These are phyloP conservation scores for Saccharomycopsis fermentans DNA, from an alignment of 805 yeast species.

Conservation along the genomic window DNA sequence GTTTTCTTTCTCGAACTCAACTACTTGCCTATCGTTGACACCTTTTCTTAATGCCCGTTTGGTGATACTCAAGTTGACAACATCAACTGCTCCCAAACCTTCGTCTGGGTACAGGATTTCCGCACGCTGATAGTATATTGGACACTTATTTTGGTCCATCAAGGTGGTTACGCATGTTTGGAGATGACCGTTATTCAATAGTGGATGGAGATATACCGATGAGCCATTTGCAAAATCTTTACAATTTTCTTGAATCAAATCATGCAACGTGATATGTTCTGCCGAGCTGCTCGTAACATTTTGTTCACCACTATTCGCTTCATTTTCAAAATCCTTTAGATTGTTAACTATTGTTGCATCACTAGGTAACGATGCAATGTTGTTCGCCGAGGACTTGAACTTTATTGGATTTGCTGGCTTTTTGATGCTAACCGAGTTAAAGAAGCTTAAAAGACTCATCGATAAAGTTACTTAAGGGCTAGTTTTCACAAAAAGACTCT, in stretches of 20 bases:
- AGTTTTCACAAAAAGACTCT: too few species aligned
- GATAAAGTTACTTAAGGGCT: too few species aligned
- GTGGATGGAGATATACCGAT: slow-evolving; percentile 44
- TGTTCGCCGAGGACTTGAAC: neutral
- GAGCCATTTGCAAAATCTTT: slow-evolving; percentile 38
- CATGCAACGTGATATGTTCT: slow-evolving; percentile 12
- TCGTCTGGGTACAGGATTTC: slow-evolving; percentile 45
- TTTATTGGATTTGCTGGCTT: neutral
- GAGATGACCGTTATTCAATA: slow-evolving; percentile 52
- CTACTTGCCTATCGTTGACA: slow-evolving; percentile 23
- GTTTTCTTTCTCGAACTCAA: neutral
- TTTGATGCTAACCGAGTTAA: neutral
- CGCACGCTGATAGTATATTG: slow-evolving; percentile 54
- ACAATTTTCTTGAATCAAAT: slow-evolving; percentile 27
- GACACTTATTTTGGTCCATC: slow-evolving; percentile 27
- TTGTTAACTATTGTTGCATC: neutral
- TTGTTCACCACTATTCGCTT: neutral
- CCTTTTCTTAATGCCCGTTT: slow-evolving; percentile 27
- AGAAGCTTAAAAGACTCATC: neutral
- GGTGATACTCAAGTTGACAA: slow-evolving; percentile 32
- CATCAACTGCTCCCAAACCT: slow-evolving; percentile 63
- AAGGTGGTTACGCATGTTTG: slow-evolving; percentile 57
- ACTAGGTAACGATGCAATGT: neutral
- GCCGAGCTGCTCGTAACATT: neutral
- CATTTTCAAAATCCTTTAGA: neutral